Evolutionary conservation across 2,329 filamentous ascomycete species (phyloP).

Genomic region (Fusarium newnesense): DNA sequence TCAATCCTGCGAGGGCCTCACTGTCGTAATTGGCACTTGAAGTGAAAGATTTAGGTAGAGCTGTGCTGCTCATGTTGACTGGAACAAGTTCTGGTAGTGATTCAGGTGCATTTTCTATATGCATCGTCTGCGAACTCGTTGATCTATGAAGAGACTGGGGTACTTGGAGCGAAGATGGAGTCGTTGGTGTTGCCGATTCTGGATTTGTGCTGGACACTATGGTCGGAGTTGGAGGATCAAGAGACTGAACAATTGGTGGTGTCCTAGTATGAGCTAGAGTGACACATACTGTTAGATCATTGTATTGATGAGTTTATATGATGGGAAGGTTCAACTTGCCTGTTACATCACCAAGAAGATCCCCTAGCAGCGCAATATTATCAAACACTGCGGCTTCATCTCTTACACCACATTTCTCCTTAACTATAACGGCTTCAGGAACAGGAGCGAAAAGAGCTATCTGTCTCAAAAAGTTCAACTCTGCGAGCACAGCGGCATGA

Average conservation of each 20-base stretch:
- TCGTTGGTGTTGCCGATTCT: neutral
- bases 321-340: neutral
- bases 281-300: neutral
- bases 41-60: neutral
- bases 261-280: neutral
- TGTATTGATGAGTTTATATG: neutral
- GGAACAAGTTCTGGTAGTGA: conserved; percentile 23
- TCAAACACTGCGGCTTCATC: conserved; percentile 17
- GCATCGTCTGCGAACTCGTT: conserved; percentile 1
- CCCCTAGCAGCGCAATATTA: conserved; percentile 33
- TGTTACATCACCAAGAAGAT: conserved; percentile 19
- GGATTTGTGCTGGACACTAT: neutral
- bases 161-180: neutral
- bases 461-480: conserved; percentile 44
- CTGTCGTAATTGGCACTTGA: neutral
- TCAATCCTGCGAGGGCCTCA: conserved; percentile 8
- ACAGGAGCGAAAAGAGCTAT: conserved; percentile 29
- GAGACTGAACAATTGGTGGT: neutral
- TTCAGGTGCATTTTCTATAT: neutral
- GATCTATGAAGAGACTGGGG: neutral
- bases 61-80: neutral
- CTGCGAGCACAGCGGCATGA: conserved; percentile 44
- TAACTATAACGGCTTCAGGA: neutral
- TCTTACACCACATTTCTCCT: neutral
- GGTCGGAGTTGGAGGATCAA: neutral